Evolutionary conservation across 495 filamentous ascomycete species (phyloP), one percentile per base, ranked within the genome.

Genomic region (Lasiosphaeris hirsuta): DNA sequence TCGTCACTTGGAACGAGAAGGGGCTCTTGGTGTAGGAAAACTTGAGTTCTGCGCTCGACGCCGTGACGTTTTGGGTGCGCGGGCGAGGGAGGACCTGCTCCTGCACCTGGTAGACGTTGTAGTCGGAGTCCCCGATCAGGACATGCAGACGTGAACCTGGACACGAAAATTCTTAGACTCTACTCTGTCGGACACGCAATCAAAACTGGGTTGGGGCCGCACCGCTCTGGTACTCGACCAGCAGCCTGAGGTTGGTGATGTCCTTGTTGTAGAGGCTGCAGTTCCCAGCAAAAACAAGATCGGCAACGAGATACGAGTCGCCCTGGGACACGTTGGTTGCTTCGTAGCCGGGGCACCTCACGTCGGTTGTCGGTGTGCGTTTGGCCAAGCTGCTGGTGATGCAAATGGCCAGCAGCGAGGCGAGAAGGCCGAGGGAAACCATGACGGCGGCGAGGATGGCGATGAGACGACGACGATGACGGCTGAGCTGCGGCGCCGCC

Each of bases 151-250:
- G 86, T 13, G 81, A 76, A 36, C 88, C 89, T 92, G 41, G 8
- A 30, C 23, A 36, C 10, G 47, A 15, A 50, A 19, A n/a, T 13
- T 48, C 57, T 71, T 51, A 62, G 50, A 0, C 41, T 10, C 10
- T 0, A n/a, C n/a, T n/a, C n/a, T n/a, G n/a, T n/a, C n/a, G 15
- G 4, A 6, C 10, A 3, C 48, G 42, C 7, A 46, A 34, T 46
- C n/a, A 9, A 8, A 17, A 10, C 10, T 8, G 7, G 13, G 36
- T 10, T 45, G 7, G 4, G 13, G 18, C 74, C 80, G 67, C 64
- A 91, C 90, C 80, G 3, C 83, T 86, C 65, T 95, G 85, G 58
- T 92, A 92, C 43, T 87, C 85, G 39, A 92, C 89, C 11, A 84
- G 69, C 44, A 95, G 67, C 59, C 76, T 85, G 60, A 95, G 70